A percentile compares a stretch with the other conserved stretches of the same genome.
Evolutionary conservation across 805 yeast species (phyloP).

Genomic region (Metschnikowia corniflorae): DNA sequence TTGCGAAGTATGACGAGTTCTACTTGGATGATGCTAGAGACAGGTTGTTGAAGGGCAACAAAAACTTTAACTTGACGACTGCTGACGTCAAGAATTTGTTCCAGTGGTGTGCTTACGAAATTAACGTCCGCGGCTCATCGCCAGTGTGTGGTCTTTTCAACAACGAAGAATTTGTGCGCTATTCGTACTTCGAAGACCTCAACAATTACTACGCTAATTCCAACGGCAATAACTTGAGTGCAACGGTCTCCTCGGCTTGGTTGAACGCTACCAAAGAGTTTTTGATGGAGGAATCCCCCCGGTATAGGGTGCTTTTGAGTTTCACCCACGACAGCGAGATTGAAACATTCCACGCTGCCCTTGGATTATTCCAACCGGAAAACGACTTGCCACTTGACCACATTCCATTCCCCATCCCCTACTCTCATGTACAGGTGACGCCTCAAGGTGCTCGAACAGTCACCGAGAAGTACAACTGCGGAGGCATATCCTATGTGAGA

Average conservation of each 20-base stretch:
- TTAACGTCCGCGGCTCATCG: slow-evolving; percentile 65
- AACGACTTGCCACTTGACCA: slow-evolving; percentile 42
- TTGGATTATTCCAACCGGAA: slow-evolving; percentile 51
- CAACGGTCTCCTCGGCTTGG: slow-evolving; percentile 58
- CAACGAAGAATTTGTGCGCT: slow-evolving; percentile 59
- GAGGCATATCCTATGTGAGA: slow-evolving; percentile 32
- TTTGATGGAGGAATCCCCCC: slow-evolving; percentile 40
- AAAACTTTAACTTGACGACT: slow-evolving; percentile 48
- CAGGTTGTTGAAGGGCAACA: slow-evolving; percentile 53
- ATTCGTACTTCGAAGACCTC: slow-evolving; percentile 59
- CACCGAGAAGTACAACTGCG: slow-evolving; percentile 35
- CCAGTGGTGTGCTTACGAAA: slow-evolving; percentile 69
- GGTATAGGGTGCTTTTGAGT: slow-evolving; percentile 58
- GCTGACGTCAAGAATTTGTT: slow-evolving; percentile 53
- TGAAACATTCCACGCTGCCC: slow-evolving; percentile 57
- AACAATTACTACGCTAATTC: slow-evolving; percentile 59
- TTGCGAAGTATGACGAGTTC: slow-evolving; percentile 28
- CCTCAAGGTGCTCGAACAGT: slow-evolving; percentile 41
- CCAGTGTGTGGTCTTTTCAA: slow-evolving; percentile 67
- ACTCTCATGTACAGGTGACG: slow-evolving; percentile 36
- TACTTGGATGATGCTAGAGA: slow-evolving; percentile 52
- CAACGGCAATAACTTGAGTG: slow-evolving; percentile 58
- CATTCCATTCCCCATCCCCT: slow-evolving; percentile 46
- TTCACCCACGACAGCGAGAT: slow-evolving; percentile 75
- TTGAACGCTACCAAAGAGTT: slow-evolving; percentile 47